Evolutionary conservation across 352 stramenopile genomes (phyloP), one percentile per base, ranked within the genome.

Genomic region (Peronospora farinosa): DNA sequence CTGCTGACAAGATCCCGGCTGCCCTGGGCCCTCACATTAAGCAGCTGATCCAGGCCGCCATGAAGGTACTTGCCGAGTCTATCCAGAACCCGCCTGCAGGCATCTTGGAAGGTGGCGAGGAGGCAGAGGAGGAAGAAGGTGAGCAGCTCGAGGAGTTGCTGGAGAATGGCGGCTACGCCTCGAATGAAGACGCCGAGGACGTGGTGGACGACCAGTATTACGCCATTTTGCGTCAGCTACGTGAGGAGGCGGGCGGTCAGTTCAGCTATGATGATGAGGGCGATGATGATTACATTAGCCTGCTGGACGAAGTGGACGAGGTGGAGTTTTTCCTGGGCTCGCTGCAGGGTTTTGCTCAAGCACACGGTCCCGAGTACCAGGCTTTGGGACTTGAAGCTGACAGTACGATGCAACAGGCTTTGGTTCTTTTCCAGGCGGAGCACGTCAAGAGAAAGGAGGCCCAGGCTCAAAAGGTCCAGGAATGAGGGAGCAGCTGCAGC

Each of bases 181-280:
- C 76, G 33, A 72, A 88, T 53, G 73, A 92, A 43, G 78, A 93
- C 51, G 87, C 95, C 32, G 88, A 98, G 55, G 92, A 97, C 52
- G 90, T 97, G 19, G 85, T 88, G 40, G 95, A 98, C 54, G 85
- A 96, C 51, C 82, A 95, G 48, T 96, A 97, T 61, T 94, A 96
- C 57, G 84, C 84, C 10, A 98, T 97, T 49, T 71, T 97, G 42
- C 88, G 93, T 47, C 87, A 96, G 78, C 42, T 92, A 58, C 90
- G 83, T 48, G 86, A 96, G 49, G 84, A 97, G 48, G 89, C 92
- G 28, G 74, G 80, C 12, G 74, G 70, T 47, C 67, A 72, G 47
- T 88, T 73, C 38, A 65, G 74, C 47, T 85, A 75, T 48, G 73
- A 86, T 53, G 78, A 89, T 23, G 94, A 97, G 40, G 72, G 80